Conservation (phyloP, 2,329 filamentous ascomycete genomes). For the Leptographium procerum region DNA sequence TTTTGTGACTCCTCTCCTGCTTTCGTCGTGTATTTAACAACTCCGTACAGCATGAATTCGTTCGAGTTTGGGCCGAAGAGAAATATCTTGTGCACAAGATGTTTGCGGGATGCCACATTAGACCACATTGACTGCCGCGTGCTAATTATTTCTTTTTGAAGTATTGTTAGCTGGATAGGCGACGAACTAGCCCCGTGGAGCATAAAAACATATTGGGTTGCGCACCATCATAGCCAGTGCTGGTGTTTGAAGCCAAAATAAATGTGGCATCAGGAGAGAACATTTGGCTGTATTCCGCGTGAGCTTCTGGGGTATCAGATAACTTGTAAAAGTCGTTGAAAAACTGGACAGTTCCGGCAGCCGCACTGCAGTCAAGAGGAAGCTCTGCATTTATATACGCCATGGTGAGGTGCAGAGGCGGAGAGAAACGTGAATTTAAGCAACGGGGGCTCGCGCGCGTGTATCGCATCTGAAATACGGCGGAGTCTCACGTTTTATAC, state of each 20-base stretch:
- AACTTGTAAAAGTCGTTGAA: constrained; percentile 19
- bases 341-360: constrained; percentile 16
- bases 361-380: constrained; percentile 10
- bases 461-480: background rate
- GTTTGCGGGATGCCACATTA: constrained; percentile 17
- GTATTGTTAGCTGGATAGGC: background rate
- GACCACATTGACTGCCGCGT: constrained; percentile 21
- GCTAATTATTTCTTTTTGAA: constrained; percentile 17
- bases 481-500: background rate
- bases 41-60: constrained; percentile 23
- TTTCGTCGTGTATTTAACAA: constrained; percentile 17
- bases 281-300: constrained; percentile 18
- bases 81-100: constrained; percentile 20
- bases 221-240: constrained; percentile 15
- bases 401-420: background rate
- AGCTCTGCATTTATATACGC: background rate
- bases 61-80: constrained; percentile 16
- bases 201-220: no score
- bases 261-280: constrained; percentile 20
- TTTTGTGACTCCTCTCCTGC: constrained; percentile 21
- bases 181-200: no score
- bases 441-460: background rate
- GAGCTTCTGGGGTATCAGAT: constrained; percentile 19
- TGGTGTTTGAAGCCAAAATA: constrained; percentile 18
- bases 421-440: background rate